A percentile compares a stretch with the other conserved stretches of the same genome.
Conservation (phyloP, 2,329 filamentous ascomycete genomes). For the Thelonectria olida region DNA sequence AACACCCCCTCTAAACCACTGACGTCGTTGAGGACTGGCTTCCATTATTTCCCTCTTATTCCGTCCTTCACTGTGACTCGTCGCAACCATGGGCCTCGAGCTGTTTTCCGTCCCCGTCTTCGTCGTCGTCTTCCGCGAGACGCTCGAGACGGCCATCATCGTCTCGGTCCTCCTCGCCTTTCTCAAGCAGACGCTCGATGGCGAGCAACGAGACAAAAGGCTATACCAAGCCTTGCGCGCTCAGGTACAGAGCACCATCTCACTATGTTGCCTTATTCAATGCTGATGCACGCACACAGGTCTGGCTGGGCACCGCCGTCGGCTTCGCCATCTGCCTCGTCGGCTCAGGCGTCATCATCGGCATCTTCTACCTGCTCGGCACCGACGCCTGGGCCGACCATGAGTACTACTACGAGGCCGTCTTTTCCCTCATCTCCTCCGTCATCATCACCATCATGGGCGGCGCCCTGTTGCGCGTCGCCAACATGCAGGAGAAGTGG, state of each 20-base stretch:
- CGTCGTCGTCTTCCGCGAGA: slow-evolving; percentile 90
- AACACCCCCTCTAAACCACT: not conserved
- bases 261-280: slow-evolving; percentile 1
- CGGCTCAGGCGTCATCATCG: slow-evolving; percentile 75
- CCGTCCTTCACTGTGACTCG: not conserved
- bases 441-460: slow-evolving; percentile 87
- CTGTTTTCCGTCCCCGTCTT: slow-evolving; percentile 85
- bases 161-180: slow-evolving; percentile 87
- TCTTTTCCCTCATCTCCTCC: slow-evolving; percentile 79
- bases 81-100: slow-evolving; percentile 64
- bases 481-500: slow-evolving; percentile 89
- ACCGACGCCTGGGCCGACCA: slow-evolving; percentile 73
- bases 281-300: too few relatives aligned
- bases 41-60: not conserved
- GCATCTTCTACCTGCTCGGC: slow-evolving; percentile 75
- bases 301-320: slow-evolving; percentile 63
- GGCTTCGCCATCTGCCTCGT: slow-evolving; percentile 65
- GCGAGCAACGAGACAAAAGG: slow-evolving; percentile 66
- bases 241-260: slow-evolving; percentile 59
- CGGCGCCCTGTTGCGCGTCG: slow-evolving; percentile 80
- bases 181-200: slow-evolving; percentile 80
- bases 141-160: slow-evolving; percentile 84
- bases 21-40: not conserved
- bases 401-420: slow-evolving; percentile 85
- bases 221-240: slow-evolving; percentile 74